phyloP scores from a whole-genome alignment of 345 rosid genomes.

The Brassica nigra region DNA sequence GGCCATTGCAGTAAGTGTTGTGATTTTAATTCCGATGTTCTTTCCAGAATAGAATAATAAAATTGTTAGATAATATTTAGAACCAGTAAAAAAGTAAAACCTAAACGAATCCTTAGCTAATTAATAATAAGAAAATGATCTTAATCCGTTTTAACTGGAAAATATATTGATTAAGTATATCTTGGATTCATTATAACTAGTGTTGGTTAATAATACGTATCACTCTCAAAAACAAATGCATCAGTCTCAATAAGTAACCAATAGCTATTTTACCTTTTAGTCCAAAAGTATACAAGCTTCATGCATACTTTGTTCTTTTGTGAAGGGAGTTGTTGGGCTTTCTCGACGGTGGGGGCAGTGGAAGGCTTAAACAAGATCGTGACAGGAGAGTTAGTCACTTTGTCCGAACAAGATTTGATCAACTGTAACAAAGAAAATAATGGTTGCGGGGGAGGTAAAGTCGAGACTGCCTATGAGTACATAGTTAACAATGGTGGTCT shows the following conservation, averaged over 20 bases:
- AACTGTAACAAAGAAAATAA: conserved; percentile 54
- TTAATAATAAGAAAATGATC: background rate
- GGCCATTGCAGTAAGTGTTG: conserved; percentile 65
- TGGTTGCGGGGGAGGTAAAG: conserved; percentile 69
- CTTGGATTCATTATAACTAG: background rate
- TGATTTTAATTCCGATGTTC: background rate
- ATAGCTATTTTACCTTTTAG: background rate
- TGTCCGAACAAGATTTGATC: conserved; percentile 77
- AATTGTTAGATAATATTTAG: background rate
- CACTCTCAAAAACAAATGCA: background rate
- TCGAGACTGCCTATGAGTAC: conserved; percentile 35
- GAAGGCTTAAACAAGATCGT: conserved; percentile 74
- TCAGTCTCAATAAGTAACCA: conserved; percentile 4
- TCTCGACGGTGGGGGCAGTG: conserved; percentile 76
- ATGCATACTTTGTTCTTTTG: conserved; percentile 5
- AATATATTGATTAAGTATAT: background rate
- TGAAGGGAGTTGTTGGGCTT: conserved; percentile 92
- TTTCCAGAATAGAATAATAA: background rate
- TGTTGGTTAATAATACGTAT: background rate
- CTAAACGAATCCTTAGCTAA: background rate
- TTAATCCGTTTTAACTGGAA: background rate
- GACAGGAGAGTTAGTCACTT: conserved; percentile 56
- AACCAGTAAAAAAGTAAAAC: background rate
- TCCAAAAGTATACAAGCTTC: background rate
- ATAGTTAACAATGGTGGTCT: background rate